Evolutionary conservation across 1,284 basidiomycete genomes (phyloP).

Genomic region (Ceratobasidium sp.): DNA sequence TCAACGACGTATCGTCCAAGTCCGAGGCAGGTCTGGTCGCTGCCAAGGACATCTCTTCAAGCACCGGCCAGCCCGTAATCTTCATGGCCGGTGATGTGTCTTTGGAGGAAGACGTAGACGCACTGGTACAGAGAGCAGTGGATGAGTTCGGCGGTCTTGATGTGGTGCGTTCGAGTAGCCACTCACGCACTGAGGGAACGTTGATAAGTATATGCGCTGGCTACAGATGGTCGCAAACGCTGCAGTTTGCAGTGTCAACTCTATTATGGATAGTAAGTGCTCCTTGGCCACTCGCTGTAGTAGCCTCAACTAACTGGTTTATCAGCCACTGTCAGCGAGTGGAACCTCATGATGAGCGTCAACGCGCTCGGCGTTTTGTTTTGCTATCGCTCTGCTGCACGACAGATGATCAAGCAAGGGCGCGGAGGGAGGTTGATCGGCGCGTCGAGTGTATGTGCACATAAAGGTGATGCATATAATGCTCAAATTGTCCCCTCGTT

Average conservation of each 20-base stretch:
- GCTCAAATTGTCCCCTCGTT: no score
- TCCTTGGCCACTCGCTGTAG: not conserved
- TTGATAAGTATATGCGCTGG: not conserved
- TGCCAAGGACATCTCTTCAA: conserved; percentile 55
- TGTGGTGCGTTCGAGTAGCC: conserved; percentile 54
- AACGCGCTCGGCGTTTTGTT: conserved; percentile 52
- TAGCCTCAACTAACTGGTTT: not conserved
- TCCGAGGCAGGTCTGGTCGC: conserved; percentile 54
- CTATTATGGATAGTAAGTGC: conserved; percentile 50
- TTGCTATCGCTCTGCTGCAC: conserved; percentile 56
- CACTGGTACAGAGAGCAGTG: conserved; percentile 57
- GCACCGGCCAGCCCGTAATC: conserved; percentile 54
- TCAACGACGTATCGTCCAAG: conserved; percentile 59
- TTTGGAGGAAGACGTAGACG: conserved; percentile 58
- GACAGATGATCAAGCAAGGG: conserved; percentile 57
- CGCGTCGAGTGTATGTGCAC: conserved; percentile 50
- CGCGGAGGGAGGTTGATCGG: conserved; percentile 56
- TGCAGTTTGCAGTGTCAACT: conserved; percentile 46
- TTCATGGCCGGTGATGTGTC: conserved; percentile 58
- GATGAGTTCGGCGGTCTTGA: conserved; percentile 58
- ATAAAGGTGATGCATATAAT: no score
- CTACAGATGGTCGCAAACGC: conserved; percentile 54
- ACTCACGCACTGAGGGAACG: no score
- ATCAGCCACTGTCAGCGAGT: conserved; percentile 49
- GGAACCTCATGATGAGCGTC: conserved; percentile 50